Percentiles rank a stretch among this genome's conserved stretches.
phyloP scores from a whole-genome alignment of 2,329 filamentous ascomycete genomes.

The Colletotrichum lentis region DNA sequence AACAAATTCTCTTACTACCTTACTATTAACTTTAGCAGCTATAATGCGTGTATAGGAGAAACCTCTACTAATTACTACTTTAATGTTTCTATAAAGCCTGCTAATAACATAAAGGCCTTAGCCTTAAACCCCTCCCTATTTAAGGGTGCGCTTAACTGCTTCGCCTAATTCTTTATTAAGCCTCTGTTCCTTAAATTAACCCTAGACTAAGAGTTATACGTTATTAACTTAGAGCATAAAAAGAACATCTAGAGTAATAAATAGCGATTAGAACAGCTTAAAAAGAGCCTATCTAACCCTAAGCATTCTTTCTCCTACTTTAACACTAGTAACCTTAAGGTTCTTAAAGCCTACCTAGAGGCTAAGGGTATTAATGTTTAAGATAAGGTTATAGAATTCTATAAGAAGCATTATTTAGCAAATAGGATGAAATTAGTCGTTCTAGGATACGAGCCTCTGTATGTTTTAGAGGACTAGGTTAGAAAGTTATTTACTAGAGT shows the following conservation, averaged over 20 bases:
- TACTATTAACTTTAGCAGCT: conserved; percentile 85
- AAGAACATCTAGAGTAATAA: conserved; percentile 92
- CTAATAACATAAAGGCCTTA: conserved; percentile 64
- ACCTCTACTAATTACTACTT: conserved; percentile 99
- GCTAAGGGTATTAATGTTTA: conserved; percentile 82
- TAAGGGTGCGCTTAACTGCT: conserved; percentile 84
- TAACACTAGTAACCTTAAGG: conserved; percentile 86
- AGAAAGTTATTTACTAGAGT: conserved; percentile 82
- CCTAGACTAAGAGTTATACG: conserved; percentile 83
- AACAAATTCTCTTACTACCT: conserved; percentile 96
- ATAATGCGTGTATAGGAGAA: conserved; percentile 91
- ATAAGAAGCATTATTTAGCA: conserved; percentile 86
- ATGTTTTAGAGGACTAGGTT: conserved; percentile 84
- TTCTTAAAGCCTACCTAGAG: conserved; percentile 83
- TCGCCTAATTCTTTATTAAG: conserved; percentile 55
- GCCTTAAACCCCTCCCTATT: conserved; percentile 67
- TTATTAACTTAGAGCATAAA: conserved; percentile 95
- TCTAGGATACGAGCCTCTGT: conserved; percentile 80
- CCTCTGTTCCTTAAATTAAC: conserved; percentile 80
- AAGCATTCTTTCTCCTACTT: conserved; percentile 90
- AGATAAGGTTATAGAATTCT: conserved; percentile 90
- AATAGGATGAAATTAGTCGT: conserved; percentile 94
- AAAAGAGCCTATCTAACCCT: conserved; percentile 84
- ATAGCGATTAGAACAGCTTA: conserved; percentile 88
- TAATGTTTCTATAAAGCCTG: conserved; percentile 83